Evolutionary conservation across 345 rosid species (phyloP).

Genomic region (Euphorbia pulcherrima): DNA sequence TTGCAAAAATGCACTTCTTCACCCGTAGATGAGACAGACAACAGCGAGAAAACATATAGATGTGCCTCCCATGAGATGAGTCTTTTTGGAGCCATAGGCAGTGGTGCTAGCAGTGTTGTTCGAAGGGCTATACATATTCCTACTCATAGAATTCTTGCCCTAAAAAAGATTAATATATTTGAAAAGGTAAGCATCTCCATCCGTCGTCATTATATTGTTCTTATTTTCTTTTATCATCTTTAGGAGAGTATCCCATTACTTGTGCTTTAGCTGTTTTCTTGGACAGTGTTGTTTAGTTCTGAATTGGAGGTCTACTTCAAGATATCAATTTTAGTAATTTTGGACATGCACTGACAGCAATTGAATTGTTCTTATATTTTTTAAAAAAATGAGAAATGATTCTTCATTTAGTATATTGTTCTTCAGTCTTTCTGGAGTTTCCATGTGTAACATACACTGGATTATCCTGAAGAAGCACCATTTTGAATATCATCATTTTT

Average conservation of each 20-base stretch:
- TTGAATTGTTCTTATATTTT: not conserved
- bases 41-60: constrained; percentile 59
- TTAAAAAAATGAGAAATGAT: not conserved
- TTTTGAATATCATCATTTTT: not conserved
- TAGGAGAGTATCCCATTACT: not conserved
- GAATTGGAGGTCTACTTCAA: not conserved
- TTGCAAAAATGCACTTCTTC: constrained; percentile 75
- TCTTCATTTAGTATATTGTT: not conserved
- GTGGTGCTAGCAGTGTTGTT: constrained; percentile 96
- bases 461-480: not conserved
- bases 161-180: constrained; percentile 86
- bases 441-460: not conserved
- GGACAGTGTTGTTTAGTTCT: not conserved
- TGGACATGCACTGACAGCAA: not conserved
- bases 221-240: constrained; percentile 3
- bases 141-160: constrained; percentile 70
- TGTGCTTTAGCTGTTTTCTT: not conserved
- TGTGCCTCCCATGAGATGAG: constrained; percentile 96
- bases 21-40: constrained; percentile 52
- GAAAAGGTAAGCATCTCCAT: constrained; percentile 52
- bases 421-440: not conserved
- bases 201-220: not conserved
- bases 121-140: constrained; percentile 96
- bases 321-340: not conserved
- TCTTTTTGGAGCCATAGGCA: constrained; percentile 86